Conservation (phyloP, 2,329 filamentous ascomycete species). For the Aciculosporium take region DNA sequence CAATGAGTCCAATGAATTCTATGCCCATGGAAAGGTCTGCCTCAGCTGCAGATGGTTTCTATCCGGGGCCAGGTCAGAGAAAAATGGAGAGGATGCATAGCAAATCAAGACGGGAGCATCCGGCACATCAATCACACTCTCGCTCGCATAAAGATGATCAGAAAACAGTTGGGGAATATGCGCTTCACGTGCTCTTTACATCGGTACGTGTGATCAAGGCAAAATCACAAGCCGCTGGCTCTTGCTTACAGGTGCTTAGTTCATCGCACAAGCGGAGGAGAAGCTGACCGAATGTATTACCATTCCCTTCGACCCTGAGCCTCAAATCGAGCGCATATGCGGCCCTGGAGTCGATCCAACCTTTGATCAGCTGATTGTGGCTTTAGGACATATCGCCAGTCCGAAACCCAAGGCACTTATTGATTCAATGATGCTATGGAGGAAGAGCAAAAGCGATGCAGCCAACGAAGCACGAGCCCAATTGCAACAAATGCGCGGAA, state of each 20-base stretch:
- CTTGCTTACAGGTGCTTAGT: constrained; percentile 30
- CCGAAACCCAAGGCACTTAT: constrained; percentile 91
- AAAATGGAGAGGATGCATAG: constrained; percentile 49
- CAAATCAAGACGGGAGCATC: constrained; percentile 56
- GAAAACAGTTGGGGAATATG: constrained; percentile 96
- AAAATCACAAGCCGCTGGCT: constrained; percentile 6
- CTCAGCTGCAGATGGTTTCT: constrained; percentile 30
- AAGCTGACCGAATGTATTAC: constrained; percentile 84
- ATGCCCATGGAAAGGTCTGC: constrained; percentile 29
- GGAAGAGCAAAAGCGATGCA: constrained; percentile 86
- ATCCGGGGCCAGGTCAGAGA: constrained; percentile 31
- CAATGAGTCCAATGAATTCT: constrained; percentile 10
- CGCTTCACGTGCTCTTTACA: constrained; percentile 89
- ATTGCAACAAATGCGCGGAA: constrained; percentile 37
- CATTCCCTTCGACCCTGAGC: constrained; percentile 64
- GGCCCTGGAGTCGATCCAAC: constrained; percentile 74
- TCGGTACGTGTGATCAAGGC: constrained; percentile 40
- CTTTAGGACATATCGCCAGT: constrained; percentile 85
- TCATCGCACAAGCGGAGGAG: constrained; percentile 91
- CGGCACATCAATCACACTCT: constrained; percentile 63
- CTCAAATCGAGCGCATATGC: constrained; percentile 77
- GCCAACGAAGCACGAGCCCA: constrained; percentile 54
- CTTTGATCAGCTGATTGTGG: constrained; percentile 89
- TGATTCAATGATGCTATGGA: constrained; percentile 96
- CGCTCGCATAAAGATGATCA: constrained; percentile 58